Evolutionary conservation across 108 stramenopile species (phyloP), one percentile per base, ranked within the genome.

Genomic region (Cylindrotheca fusiformis): DNA sequence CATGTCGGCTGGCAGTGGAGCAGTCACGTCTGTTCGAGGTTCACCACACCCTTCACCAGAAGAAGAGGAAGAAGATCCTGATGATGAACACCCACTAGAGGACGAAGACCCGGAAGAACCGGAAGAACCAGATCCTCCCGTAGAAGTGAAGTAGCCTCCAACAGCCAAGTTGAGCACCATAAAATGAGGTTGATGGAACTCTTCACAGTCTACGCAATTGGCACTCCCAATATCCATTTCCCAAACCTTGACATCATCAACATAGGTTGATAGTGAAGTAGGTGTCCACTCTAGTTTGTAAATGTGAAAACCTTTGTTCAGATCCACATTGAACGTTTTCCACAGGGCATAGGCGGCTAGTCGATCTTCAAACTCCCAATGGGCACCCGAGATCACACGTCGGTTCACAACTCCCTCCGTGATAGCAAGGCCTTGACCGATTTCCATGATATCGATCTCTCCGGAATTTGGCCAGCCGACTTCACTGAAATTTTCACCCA

Each of bases 361-460:
- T 17, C n/a, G 30, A 12, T 21, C 57, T 4, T 71, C 48, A 65
- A 71, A 21, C n/a, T 47, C 47, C 68, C 68, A 69, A 28, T 69
- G 60, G 8, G 68, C 68, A 5, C 31, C 68, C 17, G 41, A 47
- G 18, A 53, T 45, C 8, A 69, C 52, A 6, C 52, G 14, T 27
- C 23, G 31, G 28, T 69, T 61, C 12, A 27, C 60, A 10, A 53
- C 17, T 21, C 33, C 33, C 19, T 36, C 51, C 1, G 52, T 32
- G 32, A 61, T 51, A 3, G 55, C 65, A 45, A 24, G 6, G 2
- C 55, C 55, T 46, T 48, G 44, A 10, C 65, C 65, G 22, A 63
- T n/a, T 50, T 79, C 82, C 76, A 79, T 52, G 29, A 83, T 32
- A 24, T 65, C 83, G 44, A 84, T 72, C 54, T 81, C 83, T 8